Conservation (phyloP, 2,329 filamentous ascomycete genomes). For the Aotearoamyces nothofagi region DNA sequence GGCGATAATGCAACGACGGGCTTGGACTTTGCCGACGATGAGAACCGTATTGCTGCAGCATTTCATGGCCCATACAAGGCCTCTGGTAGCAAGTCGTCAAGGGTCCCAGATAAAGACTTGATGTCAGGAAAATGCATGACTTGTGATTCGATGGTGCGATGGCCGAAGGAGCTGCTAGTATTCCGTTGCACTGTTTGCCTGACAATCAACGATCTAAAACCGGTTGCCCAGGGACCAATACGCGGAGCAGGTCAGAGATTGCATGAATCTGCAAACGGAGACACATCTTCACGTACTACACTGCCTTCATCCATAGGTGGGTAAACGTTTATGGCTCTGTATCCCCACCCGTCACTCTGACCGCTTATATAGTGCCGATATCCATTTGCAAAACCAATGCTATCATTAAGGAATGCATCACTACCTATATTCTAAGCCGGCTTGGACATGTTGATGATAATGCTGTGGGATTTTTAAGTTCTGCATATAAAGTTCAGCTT, state of each 20-base stretch:
- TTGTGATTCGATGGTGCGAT: slow-evolving; percentile 66
- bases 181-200: slow-evolving; percentile 76
- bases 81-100: slow-evolving; percentile 17
- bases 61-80: slow-evolving; percentile 4
- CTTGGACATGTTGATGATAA: slow-evolving; percentile 19
- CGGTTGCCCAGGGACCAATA: slow-evolving; percentile 17
- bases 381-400: slow-evolving; percentile 43
- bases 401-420: slow-evolving; percentile 39
- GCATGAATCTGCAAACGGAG: slow-evolving; percentile 8
- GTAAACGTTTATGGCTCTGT: no score
- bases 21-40: slow-evolving; percentile 30
- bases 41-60: slow-evolving; percentile 17
- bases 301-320: no score
- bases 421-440: slow-evolving; percentile 28
- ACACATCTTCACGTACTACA: slow-evolving; percentile 5
- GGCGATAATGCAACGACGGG: slow-evolving; percentile 22
- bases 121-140: slow-evolving; percentile 69
- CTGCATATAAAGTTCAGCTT: no score
- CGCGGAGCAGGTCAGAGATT: slow-evolving; percentile 13
- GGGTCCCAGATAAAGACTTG: slow-evolving; percentile 39
- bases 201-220: slow-evolving; percentile 67
- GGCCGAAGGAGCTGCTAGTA: slow-evolving; percentile 56
- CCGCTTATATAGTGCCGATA: slow-evolving; percentile 23
- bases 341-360: not conserved
- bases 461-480: no score